Base-by-base conservation (phyloP, 2,329 filamentous ascomycete genomes). In the Pyricularia sp. region DNA sequence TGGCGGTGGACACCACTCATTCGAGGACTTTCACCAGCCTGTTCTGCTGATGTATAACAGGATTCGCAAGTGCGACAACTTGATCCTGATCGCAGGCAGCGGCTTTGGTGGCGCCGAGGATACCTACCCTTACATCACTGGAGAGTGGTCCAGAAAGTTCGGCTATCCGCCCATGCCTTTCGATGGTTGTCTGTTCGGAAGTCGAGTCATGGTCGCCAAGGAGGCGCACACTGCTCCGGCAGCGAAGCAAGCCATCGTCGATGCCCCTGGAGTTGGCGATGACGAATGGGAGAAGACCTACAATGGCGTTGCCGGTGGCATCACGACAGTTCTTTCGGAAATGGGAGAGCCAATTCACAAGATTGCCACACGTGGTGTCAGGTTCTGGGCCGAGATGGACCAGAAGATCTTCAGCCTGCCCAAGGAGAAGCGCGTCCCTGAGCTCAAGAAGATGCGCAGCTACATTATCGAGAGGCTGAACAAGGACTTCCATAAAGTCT, bases 301-400 rank as follows among this genome's bases (percentile, higher is more conserved):
- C 84, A 93, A 94, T 82, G 92, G 92, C 23, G 86, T 93, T 30
- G 91, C 94, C 69, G 95, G 95, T 75, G 95, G 95, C 78, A 89
- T 99, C 72, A 94, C 99, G 75, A 99, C 95, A 31, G 95, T 99
- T 66, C 89, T 93, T 72, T 99, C 95, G 1, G 95, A 99, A 81
- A 99, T 99, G 96, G 96, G 95, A 64, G 95, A 99, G 84, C 96
- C 95, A 6, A 99, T 99, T 71, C 95, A 99, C 84, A 99, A 99
- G 84, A 88, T 99, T 70, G 96, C 95, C 20, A 99, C 95, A 66
- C 91, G 96, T 70, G 95, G 95, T 86, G 94, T 99, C 65, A 84
- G 88, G 68, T 97, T 99, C 84, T 99, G 95, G 95, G 90, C 93
- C 66, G 96, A 99, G 82, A 97, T 99, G 93, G 95, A 99, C 77